phyloP scores from a whole-genome alignment of 2,329 filamentous ascomycete species.

The Penicillium capsulatum region DNA sequence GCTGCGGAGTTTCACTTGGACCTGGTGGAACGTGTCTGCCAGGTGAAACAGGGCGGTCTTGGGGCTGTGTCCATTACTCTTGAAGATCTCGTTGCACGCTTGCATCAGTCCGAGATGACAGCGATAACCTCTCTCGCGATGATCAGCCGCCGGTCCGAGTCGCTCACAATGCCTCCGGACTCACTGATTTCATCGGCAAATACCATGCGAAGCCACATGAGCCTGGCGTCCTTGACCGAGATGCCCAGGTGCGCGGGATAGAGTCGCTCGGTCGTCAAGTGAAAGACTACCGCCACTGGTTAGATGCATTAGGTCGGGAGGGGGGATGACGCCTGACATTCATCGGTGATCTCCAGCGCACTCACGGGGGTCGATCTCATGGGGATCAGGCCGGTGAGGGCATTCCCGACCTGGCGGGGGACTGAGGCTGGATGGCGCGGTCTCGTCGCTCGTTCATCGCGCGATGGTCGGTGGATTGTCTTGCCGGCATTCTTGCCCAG shows the following conservation, averaged over 20 bases:
- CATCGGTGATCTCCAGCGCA: conserved; percentile 5
- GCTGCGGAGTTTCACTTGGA: conserved; percentile 7
- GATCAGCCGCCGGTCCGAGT: too few relatives aligned
- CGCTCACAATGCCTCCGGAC: neutral
- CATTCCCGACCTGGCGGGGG: neutral
- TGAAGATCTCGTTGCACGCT: conserved; percentile 11
- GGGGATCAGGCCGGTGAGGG: neutral
- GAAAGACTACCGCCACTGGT: neutral
- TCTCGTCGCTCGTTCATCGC: neutral
- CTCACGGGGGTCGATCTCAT: conserved; percentile 2
- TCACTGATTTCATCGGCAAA: conserved; percentile 9
- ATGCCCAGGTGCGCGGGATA: conserved; percentile 6
- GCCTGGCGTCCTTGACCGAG: conserved; percentile 8
- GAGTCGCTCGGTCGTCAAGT: conserved; percentile 2
- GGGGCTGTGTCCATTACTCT: conserved; percentile 1
- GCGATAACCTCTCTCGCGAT: too few relatives aligned
- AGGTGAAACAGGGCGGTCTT: conserved; percentile 9
- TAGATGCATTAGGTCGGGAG: neutral
- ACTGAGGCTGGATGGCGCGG: neutral
- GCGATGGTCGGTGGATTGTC: conserved; percentile 7
- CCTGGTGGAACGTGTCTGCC: conserved; percentile 7
- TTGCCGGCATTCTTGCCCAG: conserved; percentile 14
- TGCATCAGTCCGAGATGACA: conserved; percentile 10
- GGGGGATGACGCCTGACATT: conserved; percentile 3
- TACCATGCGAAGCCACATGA: conserved; percentile 5